Evolutionary conservation across 768 basidiomycete species (phyloP), one percentile per base, ranked within the genome.

Genomic region (Harrya chromipes): DNA sequence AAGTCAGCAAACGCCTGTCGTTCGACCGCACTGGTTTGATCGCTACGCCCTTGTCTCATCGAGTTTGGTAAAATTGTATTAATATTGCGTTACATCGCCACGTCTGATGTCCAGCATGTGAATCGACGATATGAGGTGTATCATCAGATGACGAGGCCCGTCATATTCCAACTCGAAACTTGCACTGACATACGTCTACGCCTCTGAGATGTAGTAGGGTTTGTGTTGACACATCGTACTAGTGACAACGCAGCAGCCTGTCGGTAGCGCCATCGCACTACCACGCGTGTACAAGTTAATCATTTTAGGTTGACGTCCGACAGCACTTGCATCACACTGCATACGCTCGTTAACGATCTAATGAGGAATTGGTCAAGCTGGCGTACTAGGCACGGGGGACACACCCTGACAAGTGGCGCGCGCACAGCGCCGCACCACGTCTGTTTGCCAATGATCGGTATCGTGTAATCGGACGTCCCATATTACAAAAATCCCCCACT

Each of bases 401-500:
- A 61, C 31, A 27, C 24, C 46, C 34, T 38, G 40, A 49, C 52
- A 52, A 34, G 33, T 33, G 49, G 41, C 44, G 39, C 44, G 24
- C 35, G 38, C 33, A 33, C 33, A 33, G 33, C 14, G 8, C 33
- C 29, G 21, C 16, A 40, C 37, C 13, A n/a, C 23, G 16, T 9
- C 4, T 33, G 33, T 33, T 40, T 23, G n/a, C n/a, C n/a, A n/a
- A n/a, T n/a, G 29, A 56, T 45, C 21, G 9, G 13, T 35, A 19
- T 40, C 12, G 44, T 33, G 24, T 14, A 36, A 43, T 14, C 46
- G 48, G 42, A 44, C 46, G 2, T 34, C 16, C 14, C 16, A 17
- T 46, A 20, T 70, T 56, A 79, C 56, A 79, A 55, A 59, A 87
- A 90, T 0, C 84, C 81, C 3, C 87, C 87, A 46, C 76, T 79